These are phyloP conservation scores for Rhynchosporium graminicola DNA, from an alignment of 2,329 filamentous ascomycete species.

Conservation along the genomic window DNA sequence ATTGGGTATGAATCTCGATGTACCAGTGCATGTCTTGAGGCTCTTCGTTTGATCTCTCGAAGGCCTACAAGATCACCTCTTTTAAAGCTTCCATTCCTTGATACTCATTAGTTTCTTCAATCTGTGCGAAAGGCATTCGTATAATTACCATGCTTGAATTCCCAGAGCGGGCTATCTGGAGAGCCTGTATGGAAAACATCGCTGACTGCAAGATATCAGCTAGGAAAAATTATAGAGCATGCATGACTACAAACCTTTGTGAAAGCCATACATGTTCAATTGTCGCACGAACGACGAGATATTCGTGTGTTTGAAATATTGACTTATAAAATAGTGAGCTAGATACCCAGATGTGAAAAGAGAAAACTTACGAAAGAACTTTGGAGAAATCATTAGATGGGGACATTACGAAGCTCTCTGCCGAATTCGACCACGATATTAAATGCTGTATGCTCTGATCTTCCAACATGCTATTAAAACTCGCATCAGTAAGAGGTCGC, in stretches of 20 bases:
- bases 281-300: constrained; percentile 98
- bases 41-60: constrained; percentile 92
- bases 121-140: too few species aligned
- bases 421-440: constrained; percentile 92
- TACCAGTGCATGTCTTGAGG: constrained; percentile 88
- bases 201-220: constrained; percentile 64
- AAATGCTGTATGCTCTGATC: constrained; percentile 90
- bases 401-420: constrained; percentile 98
- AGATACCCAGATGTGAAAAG: constrained; percentile 9
- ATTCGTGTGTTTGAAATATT: constrained; percentile 99
- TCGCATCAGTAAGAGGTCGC: constrained; percentile 24
- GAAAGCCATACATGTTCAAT: constrained; percentile 99
- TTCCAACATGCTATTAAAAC: constrained; percentile 79
- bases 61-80: constrained; percentile 88
- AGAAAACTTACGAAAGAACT: constrained; percentile 81
- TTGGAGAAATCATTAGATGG: constrained; percentile 97
- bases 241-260: constrained; percentile 71
- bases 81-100: constrained; percentile 84
- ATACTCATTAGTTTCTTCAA: too few species aligned
- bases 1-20: constrained; percentile 86
- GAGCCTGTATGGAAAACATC: constrained; percentile 97
- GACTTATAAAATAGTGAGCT: constrained; percentile 52
- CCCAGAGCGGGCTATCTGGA: constrained; percentile 92
- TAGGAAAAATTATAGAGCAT: constrained; percentile 15
- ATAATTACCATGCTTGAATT: constrained; percentile 83